phyloP scores from a whole-genome alignment of 345 rosid species.

The Geranium rotundifolium region DNA sequence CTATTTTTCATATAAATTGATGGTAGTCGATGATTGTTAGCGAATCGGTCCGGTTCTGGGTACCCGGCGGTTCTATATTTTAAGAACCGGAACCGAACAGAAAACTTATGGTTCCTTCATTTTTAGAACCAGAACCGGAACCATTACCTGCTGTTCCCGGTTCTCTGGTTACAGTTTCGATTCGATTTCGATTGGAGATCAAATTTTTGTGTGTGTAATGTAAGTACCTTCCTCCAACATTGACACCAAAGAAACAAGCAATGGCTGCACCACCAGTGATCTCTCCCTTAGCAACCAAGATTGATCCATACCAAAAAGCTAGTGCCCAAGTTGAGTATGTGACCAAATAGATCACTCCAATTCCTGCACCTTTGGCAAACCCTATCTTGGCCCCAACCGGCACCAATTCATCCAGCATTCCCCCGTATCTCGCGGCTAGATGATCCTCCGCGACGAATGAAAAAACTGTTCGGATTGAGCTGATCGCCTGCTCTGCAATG shows the following conservation, averaged over 20 bases:
- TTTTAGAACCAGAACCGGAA: no score
- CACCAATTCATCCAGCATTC: slow-evolving; percentile 25
- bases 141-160: no score
- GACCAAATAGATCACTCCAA: slow-evolving; percentile 61
- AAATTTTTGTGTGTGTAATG: no score
- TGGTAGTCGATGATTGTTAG: no score
- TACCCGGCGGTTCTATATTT: no score
- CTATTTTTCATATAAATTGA: no score
- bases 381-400: slow-evolving; percentile 45
- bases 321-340: slow-evolving; percentile 62
- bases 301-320: slow-evolving; percentile 54
- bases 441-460: slow-evolving; percentile 55
- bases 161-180: no score
- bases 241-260: slow-evolving; percentile 66
- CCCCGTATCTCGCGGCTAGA: slow-evolving; percentile 32
- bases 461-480: slow-evolving; percentile 47
- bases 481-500: slow-evolving; percentile 46
- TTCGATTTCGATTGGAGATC: no score
- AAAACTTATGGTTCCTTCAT: no score
- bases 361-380: slow-evolving; percentile 62
- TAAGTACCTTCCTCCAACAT: slow-evolving; percentile 42
- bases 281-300: slow-evolving; percentile 36
- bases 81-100: no score
- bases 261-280: slow-evolving; percentile 45
- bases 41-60: no score